Evolutionary conservation across 1,284 basidiomycete species (phyloP).

Genomic region (Austroboletus niveus): DNA sequence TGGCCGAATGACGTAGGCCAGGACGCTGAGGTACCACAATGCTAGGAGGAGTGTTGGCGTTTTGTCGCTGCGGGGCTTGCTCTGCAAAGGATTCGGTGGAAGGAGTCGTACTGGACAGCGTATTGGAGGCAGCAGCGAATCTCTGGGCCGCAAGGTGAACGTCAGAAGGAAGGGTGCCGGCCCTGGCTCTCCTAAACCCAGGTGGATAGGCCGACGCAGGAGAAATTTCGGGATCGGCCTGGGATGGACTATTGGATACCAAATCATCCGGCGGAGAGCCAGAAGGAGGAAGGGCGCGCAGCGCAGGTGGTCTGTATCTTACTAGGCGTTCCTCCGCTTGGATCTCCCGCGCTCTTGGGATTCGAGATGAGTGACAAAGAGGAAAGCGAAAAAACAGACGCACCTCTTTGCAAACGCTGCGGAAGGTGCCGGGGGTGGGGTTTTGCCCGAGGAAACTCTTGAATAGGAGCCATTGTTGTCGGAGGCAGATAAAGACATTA

Average conservation of each 20-base stretch:
- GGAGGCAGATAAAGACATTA: constrained; percentile 85
- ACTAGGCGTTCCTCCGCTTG: constrained; percentile 70
- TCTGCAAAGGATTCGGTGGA: constrained; percentile 68
- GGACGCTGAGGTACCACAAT: constrained; percentile 57
- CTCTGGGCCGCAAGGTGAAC: constrained; percentile 83
- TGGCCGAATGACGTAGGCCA: constrained; percentile 70
- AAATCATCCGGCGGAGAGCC: constrained; percentile 72
- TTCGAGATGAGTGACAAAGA: constrained; percentile 11
- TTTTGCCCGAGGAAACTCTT: constrained; percentile 79
- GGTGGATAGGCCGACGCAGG: constrained; percentile 73
- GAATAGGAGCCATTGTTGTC: constrained; percentile 76
- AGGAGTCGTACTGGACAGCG: constrained; percentile 49
- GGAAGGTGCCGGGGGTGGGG: constrained; percentile 85
- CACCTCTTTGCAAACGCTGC: constrained; percentile 87
- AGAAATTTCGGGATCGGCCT: constrained; percentile 55
- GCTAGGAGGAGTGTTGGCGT: constrained; percentile 43
- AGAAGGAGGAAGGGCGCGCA: constrained; percentile 67
- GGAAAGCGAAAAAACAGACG: constrained; percentile 12
- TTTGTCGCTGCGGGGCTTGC: constrained; percentile 49
- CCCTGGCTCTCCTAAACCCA: constrained; percentile 83
- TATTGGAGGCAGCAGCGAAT: constrained; percentile 67
- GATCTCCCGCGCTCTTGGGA: constrained; percentile 72
- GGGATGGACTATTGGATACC: constrained; percentile 50
- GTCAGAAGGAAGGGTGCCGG: constrained; percentile 85
- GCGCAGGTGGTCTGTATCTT: constrained; percentile 77